Percentiles rank a stretch among this genome's conserved stretches.
phyloP scores from a whole-genome alignment of 2,329 filamentous ascomycete genomes.

The Elsinoe necatrix region DNA sequence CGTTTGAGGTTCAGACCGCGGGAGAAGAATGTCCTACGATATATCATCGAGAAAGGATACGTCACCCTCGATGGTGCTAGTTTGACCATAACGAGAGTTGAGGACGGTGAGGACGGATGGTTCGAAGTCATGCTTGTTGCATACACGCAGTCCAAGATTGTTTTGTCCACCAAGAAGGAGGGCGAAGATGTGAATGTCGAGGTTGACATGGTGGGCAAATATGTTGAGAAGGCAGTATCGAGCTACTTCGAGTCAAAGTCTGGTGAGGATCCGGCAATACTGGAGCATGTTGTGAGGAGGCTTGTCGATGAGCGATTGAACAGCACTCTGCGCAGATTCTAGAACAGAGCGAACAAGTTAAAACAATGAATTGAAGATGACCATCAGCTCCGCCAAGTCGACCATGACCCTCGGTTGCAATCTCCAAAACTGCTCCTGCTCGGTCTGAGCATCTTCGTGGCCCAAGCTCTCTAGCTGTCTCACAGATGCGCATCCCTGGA shows the following conservation, averaged over 20 bases:
- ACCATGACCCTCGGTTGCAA: not conserved
- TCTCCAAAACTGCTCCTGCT: not conserved
- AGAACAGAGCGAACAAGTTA: not conserved
- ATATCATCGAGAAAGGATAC: conserved; percentile 94
- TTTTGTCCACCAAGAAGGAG: conserved; percentile 66
- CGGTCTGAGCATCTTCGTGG: not conserved
- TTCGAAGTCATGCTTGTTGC: conserved; percentile 95
- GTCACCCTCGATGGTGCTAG: conserved; percentile 91
- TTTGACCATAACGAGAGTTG: conserved; percentile 79
- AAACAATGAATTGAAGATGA: not conserved
- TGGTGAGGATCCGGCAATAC: conserved; percentile 42
- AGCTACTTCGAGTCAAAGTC: conserved; percentile 62
- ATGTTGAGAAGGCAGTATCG: conserved; percentile 79
- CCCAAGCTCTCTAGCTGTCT: conserved; percentile 7
- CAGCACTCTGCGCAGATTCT: conserved; percentile 16
- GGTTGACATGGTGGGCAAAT: conserved; percentile 81
- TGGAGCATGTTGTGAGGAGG: conserved; percentile 50
- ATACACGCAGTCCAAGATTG: conserved; percentile 89
- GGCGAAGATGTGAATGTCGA: conserved; percentile 86
- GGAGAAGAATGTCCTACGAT: conserved; percentile 62
- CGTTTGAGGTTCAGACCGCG: conserved; percentile 75
- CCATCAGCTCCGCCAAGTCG: not conserved
- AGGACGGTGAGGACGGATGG: conserved; percentile 73
- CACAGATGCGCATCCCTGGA: conserved; percentile 1
- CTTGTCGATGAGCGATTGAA: conserved; percentile 64